Conservation (phyloP, 768 basidiomycete genomes). For the Chalciporus chontae region DNA sequence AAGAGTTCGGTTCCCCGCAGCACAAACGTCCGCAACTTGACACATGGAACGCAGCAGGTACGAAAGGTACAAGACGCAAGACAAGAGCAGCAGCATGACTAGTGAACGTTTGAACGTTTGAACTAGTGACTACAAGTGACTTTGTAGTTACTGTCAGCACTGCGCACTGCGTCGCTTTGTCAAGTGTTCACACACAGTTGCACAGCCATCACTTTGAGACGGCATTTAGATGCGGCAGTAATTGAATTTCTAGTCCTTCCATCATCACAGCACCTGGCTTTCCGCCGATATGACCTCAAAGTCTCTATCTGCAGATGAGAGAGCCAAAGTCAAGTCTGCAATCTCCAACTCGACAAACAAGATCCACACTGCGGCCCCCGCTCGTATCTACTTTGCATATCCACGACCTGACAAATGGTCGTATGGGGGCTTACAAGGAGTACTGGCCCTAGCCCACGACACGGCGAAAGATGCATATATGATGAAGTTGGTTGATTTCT, state of each 20-base stretch:
- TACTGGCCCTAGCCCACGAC: conserved; percentile 68
- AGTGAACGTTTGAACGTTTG: no score
- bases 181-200: conserved; percentile 7
- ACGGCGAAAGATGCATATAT: conserved; percentile 50
- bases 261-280: background rate
- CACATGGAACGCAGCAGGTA: no score
- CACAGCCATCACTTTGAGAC: background rate
- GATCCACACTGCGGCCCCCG: conserved; percentile 77
- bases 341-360: conserved; percentile 60
- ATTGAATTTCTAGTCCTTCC: background rate
- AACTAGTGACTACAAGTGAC: no score
- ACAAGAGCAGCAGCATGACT: no score
- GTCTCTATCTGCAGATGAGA: conserved; percentile 73
- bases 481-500: conserved; percentile 81
- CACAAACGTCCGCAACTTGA: no score
- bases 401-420: conserved; percentile 77
- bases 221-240: conserved; percentile 4
- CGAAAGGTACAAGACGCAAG: no score
- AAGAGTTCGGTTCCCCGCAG: no score
- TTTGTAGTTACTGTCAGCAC: no score
- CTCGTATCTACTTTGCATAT: conserved; percentile 87
- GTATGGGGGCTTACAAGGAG: conserved; percentile 86
- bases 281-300: conserved; percentile 62
- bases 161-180: no score
- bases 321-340: conserved; percentile 65